Evolutionary conservation across 148 eudicot genomes (phyloP).

Genomic region (Simmondsia chinensis): DNA sequence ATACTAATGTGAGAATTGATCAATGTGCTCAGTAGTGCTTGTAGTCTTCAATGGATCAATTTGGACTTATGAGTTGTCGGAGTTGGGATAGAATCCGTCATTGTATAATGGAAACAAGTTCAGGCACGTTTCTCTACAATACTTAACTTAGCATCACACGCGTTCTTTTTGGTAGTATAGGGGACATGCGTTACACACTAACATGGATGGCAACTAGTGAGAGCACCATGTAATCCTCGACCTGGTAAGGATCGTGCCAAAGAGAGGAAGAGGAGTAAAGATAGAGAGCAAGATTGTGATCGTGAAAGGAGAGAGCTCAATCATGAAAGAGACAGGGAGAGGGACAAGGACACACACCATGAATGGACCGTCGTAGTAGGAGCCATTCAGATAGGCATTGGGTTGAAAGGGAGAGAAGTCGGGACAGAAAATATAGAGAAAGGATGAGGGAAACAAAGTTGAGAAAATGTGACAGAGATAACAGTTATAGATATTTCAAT

Average conservation of each 20-base stretch:
- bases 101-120: no score
- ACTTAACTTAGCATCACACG: no score
- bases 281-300: constrained; percentile 25
- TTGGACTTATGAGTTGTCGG: no score
- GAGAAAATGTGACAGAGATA: constrained; percentile 31
- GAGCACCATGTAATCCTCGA: no score
- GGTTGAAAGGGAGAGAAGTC: constrained; percentile 29
- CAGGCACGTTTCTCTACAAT: no score
- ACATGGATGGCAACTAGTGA: no score
- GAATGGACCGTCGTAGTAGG: constrained; percentile 41
- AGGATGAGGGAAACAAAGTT: constrained; percentile 30
- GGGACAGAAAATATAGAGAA: constrained; percentile 31
- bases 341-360: constrained; percentile 14
- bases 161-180: no score
- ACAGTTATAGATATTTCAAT: constrained; percentile 27
- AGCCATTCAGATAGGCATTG: constrained; percentile 39
- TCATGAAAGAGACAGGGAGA: constrained; percentile 19
- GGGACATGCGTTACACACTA: no score
- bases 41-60: no score
- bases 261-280: constrained; percentile 25
- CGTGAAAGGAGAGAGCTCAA: constrained; percentile 24
- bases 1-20: no score
- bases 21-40: no score
- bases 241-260: constrained; percentile 28
- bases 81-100: no score